Conservation (phyloP, 805 yeast species). For the Debaryomyces castellii region DNA sequence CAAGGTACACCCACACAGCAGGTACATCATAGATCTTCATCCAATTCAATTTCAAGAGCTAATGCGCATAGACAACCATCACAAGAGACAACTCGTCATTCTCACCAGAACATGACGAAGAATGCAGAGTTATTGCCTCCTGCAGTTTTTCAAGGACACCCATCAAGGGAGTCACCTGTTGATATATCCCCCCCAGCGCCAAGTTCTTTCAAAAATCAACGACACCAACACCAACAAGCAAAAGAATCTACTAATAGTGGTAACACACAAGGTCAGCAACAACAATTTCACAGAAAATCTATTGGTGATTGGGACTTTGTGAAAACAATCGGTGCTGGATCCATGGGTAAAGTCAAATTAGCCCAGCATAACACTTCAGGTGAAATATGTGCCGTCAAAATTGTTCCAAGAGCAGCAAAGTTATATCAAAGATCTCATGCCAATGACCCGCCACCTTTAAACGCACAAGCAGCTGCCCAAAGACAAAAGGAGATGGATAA, state of each 20-base stretch:
- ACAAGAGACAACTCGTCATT: not conserved
- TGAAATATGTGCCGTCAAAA: conserved; percentile 88
- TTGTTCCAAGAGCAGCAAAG: conserved; percentile 86
- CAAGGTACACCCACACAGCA: not conserved
- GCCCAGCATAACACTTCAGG: conserved; percentile 82
- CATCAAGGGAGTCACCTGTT: conserved; percentile 1
- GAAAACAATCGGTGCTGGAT: conserved; percentile 96
- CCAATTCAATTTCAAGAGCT: not conserved
- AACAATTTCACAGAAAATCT: conserved; percentile 76
- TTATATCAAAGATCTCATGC: conserved; percentile 71
- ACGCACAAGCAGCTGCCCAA: conserved; percentile 55
- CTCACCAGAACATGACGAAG: conserved; percentile 1
- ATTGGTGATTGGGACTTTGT: conserved; percentile 97
- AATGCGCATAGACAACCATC: not conserved
- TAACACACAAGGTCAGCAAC: conserved; percentile 16
- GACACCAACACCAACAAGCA: not conserved
- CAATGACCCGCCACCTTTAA: conserved; percentile 64
- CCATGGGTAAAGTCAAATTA: conserved; percentile 97
- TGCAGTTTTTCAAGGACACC: conserved; percentile 23
- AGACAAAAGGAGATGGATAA: conserved; percentile 72
- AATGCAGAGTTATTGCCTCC: conserved; percentile 30
- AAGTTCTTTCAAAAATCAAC: conserved; percentile 3
- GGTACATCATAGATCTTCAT: not conserved
- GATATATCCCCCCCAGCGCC: not conserved
- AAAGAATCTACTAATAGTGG: conserved; percentile 5